Percentiles rank a stretch among this genome's conserved stretches.
These are phyloP conservation scores for Starmera dryadoides DNA, from an alignment of 805 yeast species.

Conservation along the genomic window DNA sequence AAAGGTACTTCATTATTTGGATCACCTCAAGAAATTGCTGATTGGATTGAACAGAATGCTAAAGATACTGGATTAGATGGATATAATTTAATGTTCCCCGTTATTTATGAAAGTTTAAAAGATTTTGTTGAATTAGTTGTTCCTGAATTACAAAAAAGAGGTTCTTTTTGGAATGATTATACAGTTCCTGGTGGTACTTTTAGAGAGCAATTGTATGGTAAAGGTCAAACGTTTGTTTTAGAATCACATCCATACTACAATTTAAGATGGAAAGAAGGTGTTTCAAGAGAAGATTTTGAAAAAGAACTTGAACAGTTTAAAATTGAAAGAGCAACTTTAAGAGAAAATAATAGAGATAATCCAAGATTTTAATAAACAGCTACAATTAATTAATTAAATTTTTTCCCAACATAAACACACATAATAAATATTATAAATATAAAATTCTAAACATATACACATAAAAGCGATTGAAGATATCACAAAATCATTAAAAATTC, in stretches of 20 bases:
- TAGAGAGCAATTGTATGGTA: constrained; percentile 29
- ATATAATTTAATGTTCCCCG: constrained; percentile 32
- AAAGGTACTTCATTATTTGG: constrained; percentile 26
- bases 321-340: background rate
- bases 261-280: constrained; percentile 17
- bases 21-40: constrained; percentile 29
- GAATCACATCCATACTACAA: constrained; percentile 15
- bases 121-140: constrained; percentile 30
- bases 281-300: constrained; percentile 22
- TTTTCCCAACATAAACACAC: no score
- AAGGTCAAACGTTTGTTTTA: constrained; percentile 5
- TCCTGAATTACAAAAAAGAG: constrained; percentile 30
- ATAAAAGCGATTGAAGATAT: no score
- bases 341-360: background rate
- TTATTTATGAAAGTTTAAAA: constrained; percentile 30
- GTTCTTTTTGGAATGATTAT: constrained; percentile 31
- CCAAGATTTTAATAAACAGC: background rate
- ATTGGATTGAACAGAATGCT: constrained; percentile 32
- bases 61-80: constrained; percentile 35
- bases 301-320: background rate
- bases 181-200: constrained; percentile 25
- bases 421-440: no score
- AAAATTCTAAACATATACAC: no score
- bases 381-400: no score
- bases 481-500: no score